Evolutionary conservation across 1,284 basidiomycete genomes (phyloP), one percentile per base, ranked within the genome.

Genomic region (Malassezia arunalokei): DNA sequence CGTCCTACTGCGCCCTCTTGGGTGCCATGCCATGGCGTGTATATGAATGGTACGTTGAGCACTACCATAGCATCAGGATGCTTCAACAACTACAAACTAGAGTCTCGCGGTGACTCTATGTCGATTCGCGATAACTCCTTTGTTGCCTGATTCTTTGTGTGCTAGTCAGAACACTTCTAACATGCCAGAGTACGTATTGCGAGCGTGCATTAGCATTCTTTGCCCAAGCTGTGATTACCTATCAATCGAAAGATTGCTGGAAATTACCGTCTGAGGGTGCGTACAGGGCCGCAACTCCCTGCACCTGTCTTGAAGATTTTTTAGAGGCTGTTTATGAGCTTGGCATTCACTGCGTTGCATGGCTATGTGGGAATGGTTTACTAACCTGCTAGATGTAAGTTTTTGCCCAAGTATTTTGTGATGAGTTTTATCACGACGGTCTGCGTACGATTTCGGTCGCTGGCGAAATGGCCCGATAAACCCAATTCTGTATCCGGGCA

Each of bases 391-490:
- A 38, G 20, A 24, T 24, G 20, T 24, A 24, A 24, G 20, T 24
- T 24, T 24, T 24, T 24, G 20, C 20, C 20, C 20, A 24, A 29
- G 44, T 46, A 8, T 41, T 42, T 5, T 17, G 60, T 62, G 64
- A 66, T 54, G 47, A 47, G 58, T 54, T 43, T 58, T 55, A 62
- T 64, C 64, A 66, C 64, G 64, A 66, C 64, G 64, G 64, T 66
- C 64, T 66, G 59, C 64, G 60, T 66, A 66, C 58, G 56, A 43
- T 53, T 11, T 46, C 30, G 15, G 45, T 46, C 49, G 33, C 51
- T 66, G 64, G 53, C 64, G 64, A 66, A 62, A 63, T 54, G 52
- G 64, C 64, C 64, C 64, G 63, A 60, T 61, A 65, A 66, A 66
- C 64, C 64, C 59, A 63, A 60, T 59, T 50, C 59, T 56, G 44